phyloP scores from a whole-genome alignment of 2,329 filamentous ascomycete genomes.

The Nannizziopsis barbatae region DNA sequence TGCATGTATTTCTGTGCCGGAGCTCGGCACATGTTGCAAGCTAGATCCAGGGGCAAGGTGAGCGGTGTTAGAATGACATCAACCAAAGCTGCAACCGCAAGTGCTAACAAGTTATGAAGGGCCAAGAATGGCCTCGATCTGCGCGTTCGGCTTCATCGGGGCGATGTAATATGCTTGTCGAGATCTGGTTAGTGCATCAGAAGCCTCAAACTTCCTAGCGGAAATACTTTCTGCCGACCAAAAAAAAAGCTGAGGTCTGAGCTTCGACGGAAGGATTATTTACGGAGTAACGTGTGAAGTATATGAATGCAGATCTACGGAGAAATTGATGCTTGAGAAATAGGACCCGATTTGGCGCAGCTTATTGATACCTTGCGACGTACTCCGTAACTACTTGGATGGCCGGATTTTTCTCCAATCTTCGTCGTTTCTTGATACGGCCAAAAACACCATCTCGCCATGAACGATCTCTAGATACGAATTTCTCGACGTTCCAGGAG shows the following conservation, averaged over 20 bases:
- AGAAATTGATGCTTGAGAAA: neutral
- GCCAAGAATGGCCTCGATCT: too few species aligned
- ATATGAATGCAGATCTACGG: too few species aligned
- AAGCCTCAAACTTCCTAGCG: neutral
- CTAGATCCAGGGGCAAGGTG: neutral
- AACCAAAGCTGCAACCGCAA: neutral
- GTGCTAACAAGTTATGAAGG: too few species aligned
- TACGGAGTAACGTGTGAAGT: too few species aligned
- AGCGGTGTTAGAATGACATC: neutral
- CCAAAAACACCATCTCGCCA: constrained; percentile 10
- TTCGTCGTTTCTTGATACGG: constrained; percentile 10
- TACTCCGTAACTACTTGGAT: constrained; percentile 9
- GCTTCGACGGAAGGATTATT: too few species aligned
- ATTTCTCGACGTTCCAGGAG: constrained; percentile 33
- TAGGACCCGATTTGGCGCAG: neutral
- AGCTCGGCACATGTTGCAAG: constrained; percentile 12
- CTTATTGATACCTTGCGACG: neutral
- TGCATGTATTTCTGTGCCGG: neutral
- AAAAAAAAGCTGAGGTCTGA: neutral
- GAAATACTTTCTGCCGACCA: constrained; percentile 10
- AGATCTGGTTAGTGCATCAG: neutral
- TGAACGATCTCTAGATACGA: constrained; percentile 26
- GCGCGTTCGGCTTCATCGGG: too few species aligned
- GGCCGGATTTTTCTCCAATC: constrained; percentile 10
- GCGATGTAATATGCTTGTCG: neutral